Evolutionary conservation across 805 yeast genomes (phyloP).

Genomic region (Candida suzukii): DNA sequence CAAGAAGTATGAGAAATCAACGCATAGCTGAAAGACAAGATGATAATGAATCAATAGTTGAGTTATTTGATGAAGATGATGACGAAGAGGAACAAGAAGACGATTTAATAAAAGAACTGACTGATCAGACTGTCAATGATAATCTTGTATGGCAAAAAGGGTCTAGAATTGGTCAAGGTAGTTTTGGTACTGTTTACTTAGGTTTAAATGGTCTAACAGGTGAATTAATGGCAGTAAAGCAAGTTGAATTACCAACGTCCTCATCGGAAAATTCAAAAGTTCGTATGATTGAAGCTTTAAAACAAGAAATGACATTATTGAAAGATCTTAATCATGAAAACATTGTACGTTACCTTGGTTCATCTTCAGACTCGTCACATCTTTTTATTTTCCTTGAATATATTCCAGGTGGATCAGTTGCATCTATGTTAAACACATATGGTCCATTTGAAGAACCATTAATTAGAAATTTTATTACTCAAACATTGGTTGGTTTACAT

Average conservation of each 20-base stretch:
- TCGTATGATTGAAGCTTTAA: conserved; percentile 69
- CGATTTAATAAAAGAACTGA: conserved; percentile 28
- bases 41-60: conserved; percentile 34
- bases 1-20: conserved; percentile 11
- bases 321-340: conserved; percentile 83
- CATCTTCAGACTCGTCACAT: conserved; percentile 62
- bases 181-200: conserved; percentile 87
- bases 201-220: conserved; percentile 93
- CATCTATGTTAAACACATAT: conserved; percentile 47
- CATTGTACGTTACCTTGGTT: conserved; percentile 88
- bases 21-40: conserved; percentile 12
- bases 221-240: conserved; percentile 95
- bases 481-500: conserved; percentile 47
- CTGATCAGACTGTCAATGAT: conserved; percentile 38
- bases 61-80: conserved; percentile 35
- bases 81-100: conserved; percentile 30
- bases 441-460: conserved; percentile 59
- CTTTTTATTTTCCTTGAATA: conserved; percentile 68
- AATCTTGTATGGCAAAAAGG: conserved; percentile 91
- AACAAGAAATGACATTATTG: conserved; percentile 72
- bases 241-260: conserved; percentile 59
- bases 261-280: conserved; percentile 23
- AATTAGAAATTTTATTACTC: conserved; percentile 46
- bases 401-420: conserved; percentile 42
- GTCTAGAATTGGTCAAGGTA: conserved; percentile 88